Conservation (phyloP, 2,329 filamentous ascomycete genomes). For the Fusarium dimerum region DNA sequence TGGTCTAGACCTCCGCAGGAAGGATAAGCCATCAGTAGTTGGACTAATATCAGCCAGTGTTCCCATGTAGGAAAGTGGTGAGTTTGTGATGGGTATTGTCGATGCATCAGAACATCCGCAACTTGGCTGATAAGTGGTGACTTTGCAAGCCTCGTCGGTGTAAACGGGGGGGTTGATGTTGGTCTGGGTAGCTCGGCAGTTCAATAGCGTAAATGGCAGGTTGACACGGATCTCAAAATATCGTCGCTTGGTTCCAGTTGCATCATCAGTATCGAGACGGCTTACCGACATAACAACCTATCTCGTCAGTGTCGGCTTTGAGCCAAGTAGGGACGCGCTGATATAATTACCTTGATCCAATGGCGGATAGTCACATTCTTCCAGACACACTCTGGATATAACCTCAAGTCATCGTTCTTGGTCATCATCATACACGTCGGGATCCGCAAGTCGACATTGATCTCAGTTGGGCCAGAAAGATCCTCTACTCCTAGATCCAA, state of each 20-base stretch:
- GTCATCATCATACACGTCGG: constrained; percentile 87
- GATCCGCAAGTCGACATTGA: constrained; percentile 91
- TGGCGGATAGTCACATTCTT: constrained; percentile 92
- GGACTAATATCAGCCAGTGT: constrained; percentile 44
- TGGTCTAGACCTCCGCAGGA: too few relatives aligned
- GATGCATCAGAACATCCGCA: constrained; percentile 58
- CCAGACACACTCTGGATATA: constrained; percentile 92
- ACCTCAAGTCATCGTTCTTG: constrained; percentile 62
- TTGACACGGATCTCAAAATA: constrained; percentile 97
- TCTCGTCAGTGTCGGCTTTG: constrained; percentile 7
- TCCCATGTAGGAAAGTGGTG: constrained; percentile 63
- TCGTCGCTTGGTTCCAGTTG: constrained; percentile 69
- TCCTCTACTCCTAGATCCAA: constrained; percentile 69
- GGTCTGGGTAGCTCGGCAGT: constrained; percentile 88
- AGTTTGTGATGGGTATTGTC: constrained; percentile 58
- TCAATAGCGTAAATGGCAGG: constrained; percentile 90
- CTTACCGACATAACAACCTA: constrained; percentile 93
- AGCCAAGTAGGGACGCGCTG: not conserved
- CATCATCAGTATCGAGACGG: constrained; percentile 76
- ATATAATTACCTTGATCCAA: constrained; percentile 80
- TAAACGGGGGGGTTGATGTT: constrained; percentile 88
- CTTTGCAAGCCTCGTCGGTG: constrained; percentile 49
- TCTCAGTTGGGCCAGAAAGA: constrained; percentile 85
- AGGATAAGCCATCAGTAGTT: constrained; percentile 18
- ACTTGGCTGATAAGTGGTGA: constrained; percentile 45